Percentiles rank a stretch among this genome's conserved stretches.
Evolutionary conservation across 2,329 filamentous ascomycete species (phyloP).

Genomic region (Ophiostoma montium): DNA sequence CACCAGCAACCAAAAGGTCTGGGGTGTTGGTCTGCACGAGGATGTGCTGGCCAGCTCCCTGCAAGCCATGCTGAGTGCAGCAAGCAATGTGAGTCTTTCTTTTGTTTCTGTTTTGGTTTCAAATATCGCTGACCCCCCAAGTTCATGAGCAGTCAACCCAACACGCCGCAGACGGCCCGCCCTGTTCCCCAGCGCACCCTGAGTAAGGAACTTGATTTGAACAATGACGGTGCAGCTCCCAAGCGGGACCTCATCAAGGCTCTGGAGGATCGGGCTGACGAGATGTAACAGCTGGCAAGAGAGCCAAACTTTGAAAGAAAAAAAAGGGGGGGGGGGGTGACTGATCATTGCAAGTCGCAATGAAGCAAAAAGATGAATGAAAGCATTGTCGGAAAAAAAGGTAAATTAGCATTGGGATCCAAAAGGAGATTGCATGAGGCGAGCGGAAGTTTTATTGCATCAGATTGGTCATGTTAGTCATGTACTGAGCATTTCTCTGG

Average conservation of each 20-base stretch:
- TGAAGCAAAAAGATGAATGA: not conserved
- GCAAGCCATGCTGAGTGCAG: constrained; percentile 71
- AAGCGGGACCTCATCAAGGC: constrained; percentile 16
- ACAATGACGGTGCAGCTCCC: constrained; percentile 13
- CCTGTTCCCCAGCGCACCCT: constrained; percentile 38
- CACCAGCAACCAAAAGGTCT: constrained; percentile 54
- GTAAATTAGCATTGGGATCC: not conserved
- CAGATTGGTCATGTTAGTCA: too few species aligned
- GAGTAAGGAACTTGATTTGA: constrained; percentile 24
- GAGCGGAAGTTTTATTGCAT: too few species aligned
- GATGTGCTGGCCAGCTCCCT: constrained; percentile 85
- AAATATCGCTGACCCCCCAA: constrained; percentile 20
- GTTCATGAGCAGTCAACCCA: constrained; percentile 59
- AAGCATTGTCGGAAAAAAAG: too few species aligned
- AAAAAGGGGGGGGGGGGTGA: too few species aligned
- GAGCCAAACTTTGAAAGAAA: not conserved
- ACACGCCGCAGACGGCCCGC: constrained; percentile 48
- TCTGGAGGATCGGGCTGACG: constrained; percentile 22
- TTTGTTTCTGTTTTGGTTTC: not conserved
- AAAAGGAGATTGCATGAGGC: too few species aligned
- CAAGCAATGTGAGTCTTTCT: constrained; percentile 59
- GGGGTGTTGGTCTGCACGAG: constrained; percentile 85
- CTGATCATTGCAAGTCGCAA: too few species aligned
- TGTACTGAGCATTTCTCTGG: too few species aligned
- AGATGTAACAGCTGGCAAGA: constrained; percentile 11